Evolutionary conservation across 176 grass and related monocot species (phyloP).

Genomic region (Stipa capillata): DNA sequence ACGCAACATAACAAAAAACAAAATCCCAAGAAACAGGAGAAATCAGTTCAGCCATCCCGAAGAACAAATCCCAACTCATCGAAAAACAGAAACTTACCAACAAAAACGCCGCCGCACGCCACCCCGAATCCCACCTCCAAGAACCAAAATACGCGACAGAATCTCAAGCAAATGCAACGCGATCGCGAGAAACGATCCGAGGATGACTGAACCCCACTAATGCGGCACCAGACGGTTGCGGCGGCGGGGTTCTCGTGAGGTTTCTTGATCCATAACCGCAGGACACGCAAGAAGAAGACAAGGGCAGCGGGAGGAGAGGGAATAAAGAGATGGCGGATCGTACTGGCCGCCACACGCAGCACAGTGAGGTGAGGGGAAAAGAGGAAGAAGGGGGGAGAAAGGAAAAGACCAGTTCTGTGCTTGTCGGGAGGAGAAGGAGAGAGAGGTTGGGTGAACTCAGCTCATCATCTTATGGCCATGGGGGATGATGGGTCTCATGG

Average conservation of each 20-base stretch:
- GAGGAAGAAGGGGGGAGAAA: conserved; percentile 1
- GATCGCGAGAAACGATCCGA: conserved; percentile 35
- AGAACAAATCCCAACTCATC: neutral
- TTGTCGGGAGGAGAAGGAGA: conserved; percentile 1
- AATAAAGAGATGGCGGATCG: conserved; percentile 27
- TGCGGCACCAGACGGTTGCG: neutral
- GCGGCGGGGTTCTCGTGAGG: conserved; percentile 40
- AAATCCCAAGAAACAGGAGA: neutral
- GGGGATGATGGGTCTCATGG: neutral
- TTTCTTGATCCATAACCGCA: conserved; percentile 43
- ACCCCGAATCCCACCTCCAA: conserved; percentile 11
- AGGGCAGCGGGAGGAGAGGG: conserved; percentile 14
- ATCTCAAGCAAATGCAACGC: conserved; percentile 26
- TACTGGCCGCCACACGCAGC: conserved; percentile 13
- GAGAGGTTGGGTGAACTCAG: no score
- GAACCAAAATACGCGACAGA: neutral
- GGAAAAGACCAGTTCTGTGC: conserved; percentile 30
- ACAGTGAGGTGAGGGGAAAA: conserved; percentile 14
- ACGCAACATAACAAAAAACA: conserved; percentile 6
- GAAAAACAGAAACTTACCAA: conserved; percentile 1
- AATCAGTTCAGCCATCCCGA: neutral
- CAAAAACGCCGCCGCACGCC: neutral
- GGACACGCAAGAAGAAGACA: conserved; percentile 29
- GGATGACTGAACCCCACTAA: conserved; percentile 5
- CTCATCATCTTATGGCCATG: conserved; percentile 28